Conservation (phyloP, 2,329 filamentous ascomycete species). For the Moelleriella libera region DNA sequence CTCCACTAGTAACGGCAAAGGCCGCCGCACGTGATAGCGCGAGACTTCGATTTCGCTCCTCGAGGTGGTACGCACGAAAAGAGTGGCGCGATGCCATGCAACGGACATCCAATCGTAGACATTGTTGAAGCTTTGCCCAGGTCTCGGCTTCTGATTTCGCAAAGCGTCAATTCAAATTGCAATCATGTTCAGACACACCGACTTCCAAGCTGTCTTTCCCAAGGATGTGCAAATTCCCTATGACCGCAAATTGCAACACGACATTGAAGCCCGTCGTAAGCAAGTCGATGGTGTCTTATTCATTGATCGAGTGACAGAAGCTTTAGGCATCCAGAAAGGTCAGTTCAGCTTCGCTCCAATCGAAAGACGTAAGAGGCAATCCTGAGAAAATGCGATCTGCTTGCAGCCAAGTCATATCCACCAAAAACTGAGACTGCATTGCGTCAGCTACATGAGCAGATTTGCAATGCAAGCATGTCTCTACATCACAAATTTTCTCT, state of each 20-base stretch:
- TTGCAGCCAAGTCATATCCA: slow-evolving; percentile 51
- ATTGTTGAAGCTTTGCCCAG: too few relatives aligned
- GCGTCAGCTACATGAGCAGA: slow-evolving; percentile 53
- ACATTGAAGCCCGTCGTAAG: slow-evolving; percentile 54
- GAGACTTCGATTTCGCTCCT: background rate
- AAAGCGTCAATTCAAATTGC: background rate
- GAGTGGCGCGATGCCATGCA: too few relatives aligned
- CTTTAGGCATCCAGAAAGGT: slow-evolving; percentile 59
- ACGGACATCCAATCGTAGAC: too few relatives aligned
- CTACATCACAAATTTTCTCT: slow-evolving; percentile 70
- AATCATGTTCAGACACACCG: slow-evolving; percentile 47
- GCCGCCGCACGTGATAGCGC: slow-evolving; percentile 9
- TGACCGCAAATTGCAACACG: slow-evolving; percentile 42
- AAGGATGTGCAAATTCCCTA: slow-evolving; percentile 46
- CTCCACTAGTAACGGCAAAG: background rate
- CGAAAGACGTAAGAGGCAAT: background rate
- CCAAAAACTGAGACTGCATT: slow-evolving; percentile 56
- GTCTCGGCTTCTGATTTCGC: too few relatives aligned
- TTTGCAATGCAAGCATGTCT: slow-evolving; percentile 49
- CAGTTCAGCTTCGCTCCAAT: slow-evolving; percentile 4
- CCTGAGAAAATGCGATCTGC: background rate
- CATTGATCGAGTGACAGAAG: slow-evolving; percentile 62
- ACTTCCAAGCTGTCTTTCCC: slow-evolving; percentile 56
- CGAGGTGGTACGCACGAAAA: too few relatives aligned
- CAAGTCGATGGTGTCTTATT: slow-evolving; percentile 58